Percentiles rank a stretch among this genome's conserved stretches.
Evolutionary conservation across 1,284 basidiomycete species (phyloP).

Genomic region (Vanrija sp.): DNA sequence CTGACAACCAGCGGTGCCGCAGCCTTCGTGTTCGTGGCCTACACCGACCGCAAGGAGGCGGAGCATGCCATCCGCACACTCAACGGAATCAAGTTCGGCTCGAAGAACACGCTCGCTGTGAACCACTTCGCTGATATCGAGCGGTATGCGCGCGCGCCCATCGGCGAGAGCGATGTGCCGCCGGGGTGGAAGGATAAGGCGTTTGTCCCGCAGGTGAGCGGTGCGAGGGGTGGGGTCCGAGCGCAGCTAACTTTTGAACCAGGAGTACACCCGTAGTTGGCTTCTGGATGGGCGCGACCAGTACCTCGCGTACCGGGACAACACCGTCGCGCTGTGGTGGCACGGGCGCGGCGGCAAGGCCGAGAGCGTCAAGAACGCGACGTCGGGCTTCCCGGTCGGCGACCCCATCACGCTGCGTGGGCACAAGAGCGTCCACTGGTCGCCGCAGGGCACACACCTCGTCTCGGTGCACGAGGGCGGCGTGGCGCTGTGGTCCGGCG

Average conservation of each 20-base stretch:
- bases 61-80: slow-evolving; percentile 72
- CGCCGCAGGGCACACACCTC: slow-evolving; percentile 88
- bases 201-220: slow-evolving; percentile 57
- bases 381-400: slow-evolving; percentile 51
- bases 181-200: slow-evolving; percentile 61
- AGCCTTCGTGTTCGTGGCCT: slow-evolving; percentile 83
- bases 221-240: too few relatives aligned
- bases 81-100: slow-evolving; percentile 79
- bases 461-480: slow-evolving; percentile 93
- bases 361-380: slow-evolving; percentile 61
- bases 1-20: background rate
- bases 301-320: slow-evolving; percentile 87
- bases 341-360: slow-evolving; percentile 85
- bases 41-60: slow-evolving; percentile 76
- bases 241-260: slow-evolving; percentile 48
- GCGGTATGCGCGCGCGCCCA: slow-evolving; percentile 76
- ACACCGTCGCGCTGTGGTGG: slow-evolving; percentile 90
- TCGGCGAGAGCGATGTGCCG: slow-evolving; percentile 68
- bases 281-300: slow-evolving; percentile 90
- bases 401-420: slow-evolving; percentile 68
- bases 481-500: slow-evolving; percentile 91
- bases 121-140: slow-evolving; percentile 94
- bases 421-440: slow-evolving; percentile 96
- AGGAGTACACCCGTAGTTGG: slow-evolving; percentile 95
- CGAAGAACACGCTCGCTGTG: slow-evolving; percentile 80